These are phyloP conservation scores for Evernia prunastri DNA, from an alignment of 495 filamentous ascomycete species.

Conservation along the genomic window DNA sequence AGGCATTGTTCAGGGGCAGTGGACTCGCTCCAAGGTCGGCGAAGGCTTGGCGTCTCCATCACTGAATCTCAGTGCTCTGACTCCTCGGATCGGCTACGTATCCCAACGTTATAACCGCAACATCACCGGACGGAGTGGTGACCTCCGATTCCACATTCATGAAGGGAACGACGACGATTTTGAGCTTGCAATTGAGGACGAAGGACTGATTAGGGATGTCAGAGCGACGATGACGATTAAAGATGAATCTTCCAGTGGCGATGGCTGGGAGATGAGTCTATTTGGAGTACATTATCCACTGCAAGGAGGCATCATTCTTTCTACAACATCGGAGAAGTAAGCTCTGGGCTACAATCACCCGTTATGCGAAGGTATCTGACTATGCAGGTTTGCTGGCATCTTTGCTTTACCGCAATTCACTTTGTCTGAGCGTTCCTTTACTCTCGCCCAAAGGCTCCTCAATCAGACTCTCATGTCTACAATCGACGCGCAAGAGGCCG, in stretches of 20 bases:
- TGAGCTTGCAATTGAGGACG: slow-evolving; percentile 14
- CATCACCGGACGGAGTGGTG: slow-evolving; percentile 52
- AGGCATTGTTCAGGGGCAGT: slow-evolving; percentile 66
- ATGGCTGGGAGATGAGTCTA: slow-evolving; percentile 66
- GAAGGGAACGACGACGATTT: slow-evolving; percentile 36
- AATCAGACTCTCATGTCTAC: slow-evolving; percentile 62
- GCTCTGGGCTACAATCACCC: background rate
- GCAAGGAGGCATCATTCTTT: slow-evolving; percentile 68
- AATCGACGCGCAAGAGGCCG: slow-evolving; percentile 53
- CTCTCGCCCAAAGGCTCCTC: slow-evolving; percentile 58
- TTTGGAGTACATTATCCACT: slow-evolving; percentile 78
- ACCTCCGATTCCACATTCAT: slow-evolving; percentile 41
- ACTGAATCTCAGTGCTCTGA: slow-evolving; percentile 49
- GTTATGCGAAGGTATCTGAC: background rate
- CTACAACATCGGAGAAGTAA: slow-evolving; percentile 77
- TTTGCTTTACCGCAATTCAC: slow-evolving; percentile 82
- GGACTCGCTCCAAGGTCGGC: slow-evolving; percentile 49
- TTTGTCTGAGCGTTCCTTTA: slow-evolving; percentile 58
- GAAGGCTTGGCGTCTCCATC: slow-evolving; percentile 20
- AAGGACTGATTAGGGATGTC: slow-evolving; percentile 50
- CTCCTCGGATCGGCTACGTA: slow-evolving; percentile 43
- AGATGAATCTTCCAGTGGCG: slow-evolving; percentile 58
- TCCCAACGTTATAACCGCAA: slow-evolving; percentile 58
- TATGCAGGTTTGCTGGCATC: slow-evolving; percentile 61
- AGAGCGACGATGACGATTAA: slow-evolving; percentile 60